A percentile compares a stretch with the other conserved stretches of the same genome.
Evolutionary conservation across 495 filamentous ascomycete species (phyloP).

Genomic region (Tuber calosporum): DNA sequence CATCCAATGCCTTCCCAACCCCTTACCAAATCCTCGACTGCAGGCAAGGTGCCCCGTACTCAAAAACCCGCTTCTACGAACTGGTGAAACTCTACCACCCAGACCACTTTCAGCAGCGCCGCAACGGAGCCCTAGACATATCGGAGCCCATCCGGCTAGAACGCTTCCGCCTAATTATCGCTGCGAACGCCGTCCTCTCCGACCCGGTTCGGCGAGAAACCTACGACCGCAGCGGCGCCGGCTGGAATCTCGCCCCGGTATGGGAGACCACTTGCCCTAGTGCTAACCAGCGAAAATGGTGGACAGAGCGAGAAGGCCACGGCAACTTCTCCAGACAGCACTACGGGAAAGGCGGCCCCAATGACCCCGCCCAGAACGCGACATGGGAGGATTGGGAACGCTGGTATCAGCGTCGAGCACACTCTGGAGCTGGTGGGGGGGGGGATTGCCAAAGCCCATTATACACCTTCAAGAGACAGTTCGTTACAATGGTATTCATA

Average conservation of each 20-base stretch:
- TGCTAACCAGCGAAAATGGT: constrained; percentile 36
- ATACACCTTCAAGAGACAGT: constrained; percentile 67
- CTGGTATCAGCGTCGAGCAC: constrained; percentile 56
- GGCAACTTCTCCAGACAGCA: constrained; percentile 40
- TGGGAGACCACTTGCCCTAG: constrained; percentile 14
- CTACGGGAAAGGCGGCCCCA: constrained; percentile 49
- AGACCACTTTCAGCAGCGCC: constrained; percentile 49
- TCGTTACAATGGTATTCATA: constrained; percentile 59
- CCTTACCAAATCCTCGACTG: constrained; percentile 80
- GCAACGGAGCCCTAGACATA: constrained; percentile 50
- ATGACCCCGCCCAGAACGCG: constrained; percentile 67
- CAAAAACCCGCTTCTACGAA: constrained; percentile 74
- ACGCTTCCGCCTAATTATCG: constrained; percentile 77
- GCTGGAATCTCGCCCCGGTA: constrained; percentile 53
- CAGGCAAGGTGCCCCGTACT: constrained; percentile 61
- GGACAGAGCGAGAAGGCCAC: constrained; percentile 42
- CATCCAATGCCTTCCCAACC: constrained; percentile 52
- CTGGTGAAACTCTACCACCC: constrained; percentile 95
- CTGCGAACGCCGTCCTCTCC: constrained; percentile 84
- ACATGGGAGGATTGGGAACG: constrained; percentile 99
- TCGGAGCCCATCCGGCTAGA: constrained; percentile 59
- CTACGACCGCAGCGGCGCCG: constrained; percentile 74
- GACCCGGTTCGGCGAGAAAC: constrained; percentile 66
- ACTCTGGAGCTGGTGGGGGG: constrained; percentile 2
- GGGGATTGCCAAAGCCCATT: constrained; percentile 51